A percentile compares a stretch with the other conserved stretches of the same genome.
Evolutionary conservation across 176 grass and related monocot genomes (phyloP).

Genomic region (Eremochloa ophiuroides): DNA sequence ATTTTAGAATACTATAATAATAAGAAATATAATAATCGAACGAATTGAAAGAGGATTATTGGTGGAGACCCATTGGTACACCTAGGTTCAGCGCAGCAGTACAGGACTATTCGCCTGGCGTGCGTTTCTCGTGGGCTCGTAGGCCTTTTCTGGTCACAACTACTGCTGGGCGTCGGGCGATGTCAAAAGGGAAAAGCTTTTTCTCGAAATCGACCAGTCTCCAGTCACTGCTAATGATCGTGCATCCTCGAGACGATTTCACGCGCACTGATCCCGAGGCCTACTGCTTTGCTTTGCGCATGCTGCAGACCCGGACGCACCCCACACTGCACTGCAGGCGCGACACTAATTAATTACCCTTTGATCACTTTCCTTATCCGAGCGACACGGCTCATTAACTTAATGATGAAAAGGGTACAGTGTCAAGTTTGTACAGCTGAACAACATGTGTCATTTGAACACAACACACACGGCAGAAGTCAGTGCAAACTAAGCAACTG

Average conservation of each 20-base stretch:
- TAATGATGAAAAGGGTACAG: slow-evolving; percentile 2
- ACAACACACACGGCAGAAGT: not conserved
- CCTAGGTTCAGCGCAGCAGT: not conserved
- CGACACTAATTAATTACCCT: slow-evolving; percentile 25
- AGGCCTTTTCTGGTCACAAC: not conserved
- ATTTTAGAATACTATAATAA: not conserved
- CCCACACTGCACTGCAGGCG: not conserved
- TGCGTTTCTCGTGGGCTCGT: not conserved
- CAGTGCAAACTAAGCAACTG: not conserved
- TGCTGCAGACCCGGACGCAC: not conserved
- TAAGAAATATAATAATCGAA: not conserved
- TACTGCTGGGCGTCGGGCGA: not conserved
- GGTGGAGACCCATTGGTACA: not conserved
- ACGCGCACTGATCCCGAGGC: slow-evolving; percentile 39
- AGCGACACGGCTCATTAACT: slow-evolving; percentile 9
- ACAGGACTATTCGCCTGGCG: slow-evolving; percentile 9
- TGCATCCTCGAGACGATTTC: slow-evolving; percentile 25
- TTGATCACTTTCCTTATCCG: slow-evolving; percentile 23
- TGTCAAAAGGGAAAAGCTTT: slow-evolving; percentile 12
- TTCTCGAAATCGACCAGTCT: not conserved
- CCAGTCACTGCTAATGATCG: slow-evolving; percentile 20
- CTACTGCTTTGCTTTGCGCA: not conserved
- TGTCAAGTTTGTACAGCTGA: not conserved
- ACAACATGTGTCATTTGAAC: not conserved
- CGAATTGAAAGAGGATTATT: not conserved